Base-by-base conservation (phyloP, 139 green algal species). In the Eudorina sp. region DNA sequence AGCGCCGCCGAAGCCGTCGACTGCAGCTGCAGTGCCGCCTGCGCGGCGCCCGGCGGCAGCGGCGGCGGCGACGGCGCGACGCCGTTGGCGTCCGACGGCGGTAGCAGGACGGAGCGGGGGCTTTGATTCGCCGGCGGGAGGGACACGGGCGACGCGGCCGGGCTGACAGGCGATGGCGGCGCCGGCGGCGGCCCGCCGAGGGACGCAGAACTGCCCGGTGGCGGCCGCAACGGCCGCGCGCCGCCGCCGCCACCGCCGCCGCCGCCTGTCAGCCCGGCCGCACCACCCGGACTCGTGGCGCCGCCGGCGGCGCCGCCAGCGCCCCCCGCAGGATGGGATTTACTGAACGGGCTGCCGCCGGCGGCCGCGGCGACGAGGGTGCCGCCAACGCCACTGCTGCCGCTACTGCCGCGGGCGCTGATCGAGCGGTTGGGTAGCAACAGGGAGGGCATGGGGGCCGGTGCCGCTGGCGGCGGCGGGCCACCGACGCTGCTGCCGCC, bases 91-190 rank as follows among this genome's bases (percentile, higher is more conserved):
- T 68, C 34, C 68, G 40, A n/a, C n/a, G 68, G 68, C 46, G 34
- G 14, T 14, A 9, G 62, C 62, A 31, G 5, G 31, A 48, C 34
- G 68, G 14, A n/a, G 31, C 13, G 31, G n/a, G n/a, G n/a, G n/a
- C n/a, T n/a, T n/a, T n/a, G n/a, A n/a, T n/a, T n/a, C n/a, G n/a
- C n/a, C n/a, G n/a, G n/a, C n/a, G n/a, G n/a, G n/a, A n/a, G n/a
- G n/a, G n/a, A n/a, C 34, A 51, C 68, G 4, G 68, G 68, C 14
- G 68, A 51, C 21, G 68, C 11, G 2, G 34, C 68, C 7, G 36
- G 68, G 68, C 68, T 48, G 68, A 31, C 68, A 18, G 68, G 68
- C 36, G 68, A 46, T 27, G 68, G 68, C 68, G 34, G 68, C 68
- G 34, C 7, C 40, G 31, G 68, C 68, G 34, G 18, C 27, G 64